Evolutionary conservation across 345 rosid genomes (phyloP), one percentile per base, ranked within the genome.

Genomic region (Gossypium anomalum): DNA sequence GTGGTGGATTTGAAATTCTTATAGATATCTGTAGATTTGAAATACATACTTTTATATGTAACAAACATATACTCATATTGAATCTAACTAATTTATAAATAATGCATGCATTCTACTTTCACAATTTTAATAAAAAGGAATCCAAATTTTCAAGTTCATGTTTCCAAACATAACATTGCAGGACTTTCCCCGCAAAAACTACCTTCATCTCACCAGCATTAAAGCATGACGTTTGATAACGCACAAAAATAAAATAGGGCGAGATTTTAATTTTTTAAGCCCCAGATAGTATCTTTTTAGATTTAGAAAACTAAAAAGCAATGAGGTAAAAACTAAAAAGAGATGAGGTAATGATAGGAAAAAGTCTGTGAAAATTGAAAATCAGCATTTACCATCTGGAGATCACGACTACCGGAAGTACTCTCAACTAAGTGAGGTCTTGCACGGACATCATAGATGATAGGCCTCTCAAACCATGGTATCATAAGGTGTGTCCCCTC

Each of bases 371-470:
- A 62, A 51, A 38, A 70, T 48, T 48, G 17, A 38, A 49, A 72
- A 53, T 55, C 17, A 67, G 51, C 49, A 68, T 19, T 47, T 86
- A 93, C 97, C 96, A 87, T 93, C 86, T 93, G 99, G 60, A 95
- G 99, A 76, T 95, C 99, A 67, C 90, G 97, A 75, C 98, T 95
- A 27, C 99, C 99, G 2, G 97, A 89, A 53, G 92, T 89, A 80
- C 98, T 93, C 86, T 95, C 97, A 1, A 93, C 95, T 14, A 87
- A 80, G 63, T 93, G 88, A 71, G 99, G 97, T 78, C 97, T 87
- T 25, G 99, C 97, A 73, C 98, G 93, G 13, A 94, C 93, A 77
- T 95, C 99, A 65, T 93, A 95, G 79, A 95, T 94, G 60, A 89
- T 74, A 22, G 97, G 95, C 83, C 97, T 87, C 79, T 94, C 98